phyloP scores from a whole-genome alignment of 306 rosid species.

The Purshia tridentata region DNA sequence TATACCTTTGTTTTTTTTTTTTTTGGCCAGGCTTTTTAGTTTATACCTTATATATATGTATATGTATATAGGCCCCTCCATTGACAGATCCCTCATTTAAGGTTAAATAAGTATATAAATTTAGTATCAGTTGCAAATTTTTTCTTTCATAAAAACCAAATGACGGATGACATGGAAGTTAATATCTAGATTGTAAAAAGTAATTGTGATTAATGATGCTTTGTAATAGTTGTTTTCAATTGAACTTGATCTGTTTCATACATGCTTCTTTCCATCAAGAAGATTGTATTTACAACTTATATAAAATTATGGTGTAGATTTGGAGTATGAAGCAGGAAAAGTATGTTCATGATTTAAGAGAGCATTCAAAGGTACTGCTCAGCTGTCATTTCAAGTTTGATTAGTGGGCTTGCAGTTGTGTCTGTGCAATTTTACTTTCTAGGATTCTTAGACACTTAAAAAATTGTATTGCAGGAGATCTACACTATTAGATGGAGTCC shows the following conservation, averaged over 20 bases:
- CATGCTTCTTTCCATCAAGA: constrained; percentile 1
- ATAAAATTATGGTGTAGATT: constrained; percentile 55
- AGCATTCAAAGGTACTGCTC: constrained; percentile 76
- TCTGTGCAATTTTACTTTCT: neutral
- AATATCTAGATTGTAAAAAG: neutral
- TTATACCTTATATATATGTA: neutral
- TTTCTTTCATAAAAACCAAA: neutral
- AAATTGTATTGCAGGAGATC: constrained; percentile 62
- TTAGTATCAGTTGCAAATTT: no score
- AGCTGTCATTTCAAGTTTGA: neutral
- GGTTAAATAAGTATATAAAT: no score
- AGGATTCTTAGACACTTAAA: neutral
- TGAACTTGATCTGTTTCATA: constrained; percentile 6
- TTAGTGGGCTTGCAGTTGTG: neutral
- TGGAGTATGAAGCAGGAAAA: constrained; percentile 93
- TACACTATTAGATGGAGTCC: constrained; percentile 98
- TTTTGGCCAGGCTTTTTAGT: no score
- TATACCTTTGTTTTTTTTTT: no score
- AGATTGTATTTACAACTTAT: constrained; percentile 7
- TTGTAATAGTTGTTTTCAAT: neutral
- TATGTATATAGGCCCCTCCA: no score
- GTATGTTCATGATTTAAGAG: constrained; percentile 78
- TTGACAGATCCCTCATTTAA: no score
- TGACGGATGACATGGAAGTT: neutral
- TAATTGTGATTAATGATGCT: neutral